phyloP scores from a whole-genome alignment of 2,329 filamentous ascomycete species.

The Hansfordia pulvinata region DNA sequence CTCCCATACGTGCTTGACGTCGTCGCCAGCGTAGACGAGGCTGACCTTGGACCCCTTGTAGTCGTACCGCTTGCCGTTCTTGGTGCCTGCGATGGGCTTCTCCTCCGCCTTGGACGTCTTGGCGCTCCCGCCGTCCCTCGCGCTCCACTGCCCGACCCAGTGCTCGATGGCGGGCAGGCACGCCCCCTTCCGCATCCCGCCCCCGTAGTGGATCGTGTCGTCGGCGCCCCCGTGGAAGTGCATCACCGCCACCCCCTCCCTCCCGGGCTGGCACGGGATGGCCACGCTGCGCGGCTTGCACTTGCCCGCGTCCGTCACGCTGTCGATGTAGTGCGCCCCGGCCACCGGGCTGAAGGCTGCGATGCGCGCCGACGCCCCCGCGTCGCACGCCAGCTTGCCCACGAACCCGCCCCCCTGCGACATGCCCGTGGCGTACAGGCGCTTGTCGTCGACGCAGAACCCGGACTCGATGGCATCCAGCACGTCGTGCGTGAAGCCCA shows the following conservation, averaged over 20 bases:
- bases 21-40: neutral
- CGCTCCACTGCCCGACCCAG: neutral
- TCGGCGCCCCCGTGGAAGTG: neutral
- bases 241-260: neutral
- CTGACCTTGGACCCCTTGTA: neutral
- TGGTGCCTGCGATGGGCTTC: too few relatives aligned
- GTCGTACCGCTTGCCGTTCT: neutral
- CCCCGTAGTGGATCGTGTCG: neutral
- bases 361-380: neutral
- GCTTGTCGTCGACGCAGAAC: neutral
- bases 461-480: neutral
- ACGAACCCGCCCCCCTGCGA: neutral
- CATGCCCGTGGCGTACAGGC: neutral
- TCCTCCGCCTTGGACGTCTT: too few relatives aligned
- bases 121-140: too few relatives aligned
- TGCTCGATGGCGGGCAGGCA: neutral
- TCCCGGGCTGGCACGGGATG: neutral
- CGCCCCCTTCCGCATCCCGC: neutral
- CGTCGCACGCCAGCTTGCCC: neutral
- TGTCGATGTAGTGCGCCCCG: neutral
- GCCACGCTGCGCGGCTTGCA: too few relatives aligned
- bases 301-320: too few relatives aligned
- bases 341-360: neutral
- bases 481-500: neutral
- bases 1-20: conserved; percentile 1